Base-by-base conservation (phyloP, 805 yeast genomes). In the Zygosaccharomyces bailii region DNA sequence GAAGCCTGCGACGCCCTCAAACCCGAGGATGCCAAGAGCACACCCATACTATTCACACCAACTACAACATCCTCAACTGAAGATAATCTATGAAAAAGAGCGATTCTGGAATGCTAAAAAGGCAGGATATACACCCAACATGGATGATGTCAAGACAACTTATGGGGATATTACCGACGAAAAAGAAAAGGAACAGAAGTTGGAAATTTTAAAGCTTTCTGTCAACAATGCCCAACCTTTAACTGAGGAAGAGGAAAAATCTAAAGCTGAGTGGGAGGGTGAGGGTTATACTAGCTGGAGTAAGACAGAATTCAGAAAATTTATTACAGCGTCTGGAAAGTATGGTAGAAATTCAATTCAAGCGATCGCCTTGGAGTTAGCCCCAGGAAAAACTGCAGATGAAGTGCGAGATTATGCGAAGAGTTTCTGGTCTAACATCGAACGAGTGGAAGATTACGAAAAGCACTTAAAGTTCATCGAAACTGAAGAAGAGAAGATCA, bases 381-480 rank as follows among this genome's bases (percentile, higher is more conserved):
- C 66, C 3, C 90, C 85, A 19, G 89, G 82, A 42, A 93, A 93
- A 65, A 75, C 89, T 0, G 63, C 70, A 20, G 95, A 86, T 8
- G 96, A 93, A 49, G 86, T 91, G 9, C 66, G 79, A 46, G 82
- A 78, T 29, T 93, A 91, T 61, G 81, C 90, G 9, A 73, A 74
- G 42, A 84, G 75, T 7, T 93, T 93, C 63, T 93, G 98, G 99
- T 57, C 74, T 19, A 75, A 84, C 42, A 83, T 80, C 57, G 72
- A 77, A 39, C 86, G 82, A 53, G 83, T 93, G 50, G 98, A 91
- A 25, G 96, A 96, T 8, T 84, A 82, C 65, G 99, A 93, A 53
- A 77, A 86, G 51, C 87, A 84, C 63, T 67, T 90, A 43, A 71
- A 75, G 14, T 91, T 82, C 56, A 87, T 93, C 49, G 96, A 89